These are phyloP conservation scores for Solanum medicagineum DNA, from an alignment of 257 asterid species.

Conservation along the genomic window DNA sequence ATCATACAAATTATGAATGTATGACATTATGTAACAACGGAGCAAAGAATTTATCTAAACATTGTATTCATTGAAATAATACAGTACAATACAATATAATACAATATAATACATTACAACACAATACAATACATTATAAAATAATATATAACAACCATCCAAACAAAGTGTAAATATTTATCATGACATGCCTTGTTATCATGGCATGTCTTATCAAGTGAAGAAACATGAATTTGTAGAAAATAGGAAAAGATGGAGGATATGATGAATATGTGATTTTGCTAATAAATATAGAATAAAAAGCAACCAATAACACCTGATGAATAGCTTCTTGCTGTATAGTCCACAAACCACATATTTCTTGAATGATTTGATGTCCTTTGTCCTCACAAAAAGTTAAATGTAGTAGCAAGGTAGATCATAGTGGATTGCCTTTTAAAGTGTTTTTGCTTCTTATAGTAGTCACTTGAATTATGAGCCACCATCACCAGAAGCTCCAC, in stretches of 20 bases:
- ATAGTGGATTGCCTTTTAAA: conserved; percentile 20
- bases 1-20: too few relatives aligned
- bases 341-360: not conserved
- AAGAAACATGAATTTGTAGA: not conserved
- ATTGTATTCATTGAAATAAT: too few relatives aligned
- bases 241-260: not conserved
- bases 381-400: not conserved
- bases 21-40: too few relatives aligned
- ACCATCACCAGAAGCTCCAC: conserved; percentile 26
- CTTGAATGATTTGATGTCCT: not conserved
- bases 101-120: too few relatives aligned
- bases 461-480: conserved; percentile 28
- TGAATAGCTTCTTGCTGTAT: not conserved
- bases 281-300: not conserved
- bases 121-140: too few relatives aligned
- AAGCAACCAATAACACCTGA: not conserved
- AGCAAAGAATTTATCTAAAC: too few relatives aligned
- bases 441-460: conserved; percentile 16
- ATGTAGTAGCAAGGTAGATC: conserved; percentile 3
- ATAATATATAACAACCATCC: too few relatives aligned
- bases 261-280: not conserved
- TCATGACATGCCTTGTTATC: too few relatives aligned
- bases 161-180: too few relatives aligned
- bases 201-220: not conserved
- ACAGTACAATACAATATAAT: too few relatives aligned